Base-by-base conservation (phyloP, 805 yeast species). In the Pichia ethanolica region DNA sequence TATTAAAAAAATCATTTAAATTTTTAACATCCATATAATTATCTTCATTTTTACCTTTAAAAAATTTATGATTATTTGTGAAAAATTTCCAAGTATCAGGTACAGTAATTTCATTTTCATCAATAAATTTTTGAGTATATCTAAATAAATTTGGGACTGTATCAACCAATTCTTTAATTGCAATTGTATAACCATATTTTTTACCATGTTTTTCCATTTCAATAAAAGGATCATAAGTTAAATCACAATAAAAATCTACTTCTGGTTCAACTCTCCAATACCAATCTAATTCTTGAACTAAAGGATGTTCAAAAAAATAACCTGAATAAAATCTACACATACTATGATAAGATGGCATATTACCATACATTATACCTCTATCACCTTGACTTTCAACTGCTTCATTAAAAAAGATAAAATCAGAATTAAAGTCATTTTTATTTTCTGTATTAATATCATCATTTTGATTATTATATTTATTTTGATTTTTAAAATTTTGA, bases 181-280 rank as follows among this genome's bases (percentile, higher is more conserved):
- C 71, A 25, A 91, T 81, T 7, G 88, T 88, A 65, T 87, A 93
- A 0, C 96, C 98, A 61, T 90, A 90, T 56, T 75, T 78, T 66
- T 90, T 90, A 42, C 79, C 77, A 51, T 63, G 60, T 44, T 70
- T 71, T 45, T 77, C 77, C 97, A 91, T 89, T 59, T 85, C 88
- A 13, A 74, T 56, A 61, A 91, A 93, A 12, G 97, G 96, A 67
- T 91, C 98, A 67, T 90, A 89, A 0, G 96, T 84, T 48, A 89
- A 66, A 64, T 91, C 97, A 67, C 99, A 91, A 63, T 75, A 89
- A 62, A 88, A 89, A 56, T 86, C 83, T 39, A 91, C 93, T 55
- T 85, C 85, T 4, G 98, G 98, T 65, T 93, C 99, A 11, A 93
- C 89, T 49, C 98, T 75, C 97, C 97, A 90, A 68, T 89, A 91